Evolutionary conservation across 805 yeast genomes (phyloP).

Genomic region (Yarrowia sp.): DNA sequence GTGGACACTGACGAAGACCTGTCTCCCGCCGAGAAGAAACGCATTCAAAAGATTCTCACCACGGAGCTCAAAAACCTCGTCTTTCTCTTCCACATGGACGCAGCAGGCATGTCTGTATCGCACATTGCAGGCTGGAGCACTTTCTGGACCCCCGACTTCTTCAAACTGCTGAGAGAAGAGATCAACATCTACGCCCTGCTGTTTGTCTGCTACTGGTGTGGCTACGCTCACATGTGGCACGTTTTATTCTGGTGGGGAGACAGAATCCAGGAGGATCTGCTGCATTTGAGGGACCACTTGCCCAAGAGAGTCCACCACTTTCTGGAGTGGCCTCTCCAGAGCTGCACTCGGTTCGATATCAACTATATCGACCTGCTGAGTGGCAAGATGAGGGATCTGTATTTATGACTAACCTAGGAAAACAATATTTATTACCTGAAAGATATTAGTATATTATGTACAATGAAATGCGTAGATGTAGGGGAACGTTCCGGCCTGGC

Average conservation of each 20-base stretch:
- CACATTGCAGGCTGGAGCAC: constrained; percentile 10
- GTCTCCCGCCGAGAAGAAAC: neutral
- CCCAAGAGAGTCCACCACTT: constrained; percentile 17
- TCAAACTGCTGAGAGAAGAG: neutral
- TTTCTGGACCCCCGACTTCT: constrained; percentile 12
- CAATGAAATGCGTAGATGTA: neutral
- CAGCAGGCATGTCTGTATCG: neutral
- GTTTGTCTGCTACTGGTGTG: constrained; percentile 17
- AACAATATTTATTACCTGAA: neutral
- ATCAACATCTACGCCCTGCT: constrained; percentile 11
- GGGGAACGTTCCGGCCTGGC: neutral
- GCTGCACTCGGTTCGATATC: constrained; percentile 2
- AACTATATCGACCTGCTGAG: constrained; percentile 10
- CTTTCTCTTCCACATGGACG: constrained; percentile 20
- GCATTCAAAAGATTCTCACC: constrained; percentile 1
- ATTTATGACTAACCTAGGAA: neutral
- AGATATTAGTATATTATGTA: neutral
- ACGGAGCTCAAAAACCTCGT: constrained; percentile 15
- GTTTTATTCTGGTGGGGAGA: constrained; percentile 20
- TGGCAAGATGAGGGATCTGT: constrained; percentile 21
- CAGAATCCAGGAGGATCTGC: constrained; percentile 15
- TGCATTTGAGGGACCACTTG: constrained; percentile 2
- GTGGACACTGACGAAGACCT: neutral
- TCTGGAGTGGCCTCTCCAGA: constrained; percentile 9
- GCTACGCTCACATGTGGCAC: constrained; percentile 25